These are phyloP conservation scores for Pseudocercospora vitis DNA, from an alignment of 2,329 filamentous ascomycete species.

Conservation along the genomic window DNA sequence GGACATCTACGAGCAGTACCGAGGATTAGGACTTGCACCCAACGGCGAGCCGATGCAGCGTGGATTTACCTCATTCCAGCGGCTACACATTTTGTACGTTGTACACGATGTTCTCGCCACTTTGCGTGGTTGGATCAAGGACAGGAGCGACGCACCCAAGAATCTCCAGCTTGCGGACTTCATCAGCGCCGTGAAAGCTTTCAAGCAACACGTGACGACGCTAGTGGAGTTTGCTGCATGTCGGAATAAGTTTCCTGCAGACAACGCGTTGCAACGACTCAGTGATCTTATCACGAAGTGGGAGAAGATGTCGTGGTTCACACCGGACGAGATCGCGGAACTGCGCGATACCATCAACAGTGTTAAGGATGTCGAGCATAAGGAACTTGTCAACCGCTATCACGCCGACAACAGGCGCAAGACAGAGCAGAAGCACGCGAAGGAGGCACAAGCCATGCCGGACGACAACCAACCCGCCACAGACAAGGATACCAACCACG, in stretches of 20 bases:
- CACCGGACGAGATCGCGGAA: slow-evolving; percentile 9
- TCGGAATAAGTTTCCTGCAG: slow-evolving; percentile 5
- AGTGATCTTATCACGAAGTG: slow-evolving; percentile 5
- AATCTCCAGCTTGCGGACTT: not conserved
- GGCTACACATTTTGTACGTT: slow-evolving; percentile 28
- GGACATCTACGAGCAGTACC: slow-evolving; percentile 1
- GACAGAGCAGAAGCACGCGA: too few relatives aligned
- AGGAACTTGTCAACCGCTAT: slow-evolving; percentile 8
- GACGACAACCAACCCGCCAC: not conserved
- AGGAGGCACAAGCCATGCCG: not conserved
- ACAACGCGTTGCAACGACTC: slow-evolving; percentile 4
- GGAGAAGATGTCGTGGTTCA: not conserved
- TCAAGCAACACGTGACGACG: slow-evolving; percentile 5
- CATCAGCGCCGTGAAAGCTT: slow-evolving; percentile 2
- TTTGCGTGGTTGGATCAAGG: slow-evolving; percentile 7
- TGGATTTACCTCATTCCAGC: slow-evolving; percentile 18
- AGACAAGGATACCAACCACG: not conserved
- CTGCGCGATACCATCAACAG: not conserved
- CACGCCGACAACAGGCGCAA: slow-evolving; percentile 1
- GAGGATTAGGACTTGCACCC: not conserved
- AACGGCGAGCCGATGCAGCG: not conserved
- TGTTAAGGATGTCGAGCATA: not conserved
- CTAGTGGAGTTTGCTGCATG: slow-evolving; percentile 13
- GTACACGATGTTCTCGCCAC: slow-evolving; percentile 24
- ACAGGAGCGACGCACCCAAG: not conserved